These are phyloP conservation scores for Ustilago crameri DNA, from an alignment of 1,284 basidiomycete species.

Conservation along the genomic window DNA sequence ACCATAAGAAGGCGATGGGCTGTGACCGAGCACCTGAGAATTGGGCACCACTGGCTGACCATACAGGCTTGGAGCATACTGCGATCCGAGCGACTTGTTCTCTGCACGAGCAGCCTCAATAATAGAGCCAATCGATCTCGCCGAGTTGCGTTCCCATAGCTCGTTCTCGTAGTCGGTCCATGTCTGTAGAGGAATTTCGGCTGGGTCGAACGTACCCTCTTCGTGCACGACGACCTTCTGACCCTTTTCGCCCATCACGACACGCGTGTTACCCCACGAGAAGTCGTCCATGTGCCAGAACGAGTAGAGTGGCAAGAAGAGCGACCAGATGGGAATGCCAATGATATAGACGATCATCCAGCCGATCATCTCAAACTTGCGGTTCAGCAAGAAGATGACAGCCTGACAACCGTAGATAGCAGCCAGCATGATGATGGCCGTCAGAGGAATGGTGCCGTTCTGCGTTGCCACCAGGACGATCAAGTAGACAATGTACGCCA, in stretches of 20 bases:
- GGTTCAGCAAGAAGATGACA: constrained; percentile 67
- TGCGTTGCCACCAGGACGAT: constrained; percentile 60
- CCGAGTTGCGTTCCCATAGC: constrained; percentile 59
- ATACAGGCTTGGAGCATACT: constrained; percentile 55
- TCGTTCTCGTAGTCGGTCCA: constrained; percentile 81
- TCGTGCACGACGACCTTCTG: constrained; percentile 88
- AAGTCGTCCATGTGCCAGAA: constrained; percentile 99
- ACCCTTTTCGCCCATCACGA: constrained; percentile 92
- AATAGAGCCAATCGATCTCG: constrained; percentile 53
- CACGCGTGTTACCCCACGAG: constrained; percentile 89
- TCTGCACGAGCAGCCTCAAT: constrained; percentile 56
- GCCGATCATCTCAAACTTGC: constrained; percentile 67
- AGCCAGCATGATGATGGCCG: constrained; percentile 89
- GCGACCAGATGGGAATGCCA: constrained; percentile 89
- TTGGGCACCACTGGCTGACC: constrained; percentile 43
- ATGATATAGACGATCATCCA: constrained; percentile 70
- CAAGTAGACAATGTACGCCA: constrained; percentile 76
- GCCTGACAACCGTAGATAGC: constrained; percentile 82
- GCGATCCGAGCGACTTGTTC: constrained; percentile 53
- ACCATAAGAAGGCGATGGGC: constrained; percentile 51
- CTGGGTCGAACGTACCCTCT: constrained; percentile 93
- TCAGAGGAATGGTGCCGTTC: constrained; percentile 57
- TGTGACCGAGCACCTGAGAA: constrained; percentile 51
- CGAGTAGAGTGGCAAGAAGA: constrained; percentile 92
- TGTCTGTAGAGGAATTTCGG: constrained; percentile 94